A percentile compares a stretch with the other conserved stretches of the same genome.
These are phyloP conservation scores for Teratosphaeria gauchensis DNA, from an alignment of 2,329 filamentous ascomycete species.

Conservation along the genomic window DNA sequence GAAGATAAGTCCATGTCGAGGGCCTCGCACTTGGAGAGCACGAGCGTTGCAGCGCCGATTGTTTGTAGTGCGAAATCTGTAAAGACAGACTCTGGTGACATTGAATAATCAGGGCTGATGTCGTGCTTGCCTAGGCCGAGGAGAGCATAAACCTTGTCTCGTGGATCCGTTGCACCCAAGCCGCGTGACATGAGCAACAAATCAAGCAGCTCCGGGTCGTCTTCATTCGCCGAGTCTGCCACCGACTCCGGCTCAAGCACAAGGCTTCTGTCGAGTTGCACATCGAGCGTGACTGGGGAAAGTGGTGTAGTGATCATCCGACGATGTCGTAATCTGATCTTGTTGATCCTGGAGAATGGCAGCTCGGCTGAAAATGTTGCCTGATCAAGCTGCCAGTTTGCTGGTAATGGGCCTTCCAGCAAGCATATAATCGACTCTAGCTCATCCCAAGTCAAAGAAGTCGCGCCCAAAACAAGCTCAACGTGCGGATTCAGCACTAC, in stretches of 20 bases:
- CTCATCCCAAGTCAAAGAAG: conserved; percentile 18
- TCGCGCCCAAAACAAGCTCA: conserved; percentile 18
- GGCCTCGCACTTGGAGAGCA: conserved; percentile 1
- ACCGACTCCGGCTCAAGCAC: neutral
- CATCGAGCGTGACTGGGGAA: neutral
- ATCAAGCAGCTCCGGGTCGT: conserved; percentile 20
- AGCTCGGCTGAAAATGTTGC: conserved; percentile 19
- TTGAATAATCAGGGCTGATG: conserved; percentile 17
- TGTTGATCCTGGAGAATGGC: conserved; percentile 23
- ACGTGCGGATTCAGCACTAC: conserved; percentile 22
- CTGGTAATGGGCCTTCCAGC: conserved; percentile 17
- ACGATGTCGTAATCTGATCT: conserved; percentile 19
- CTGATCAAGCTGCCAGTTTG: conserved; percentile 17
- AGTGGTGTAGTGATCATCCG: conserved; percentile 3
- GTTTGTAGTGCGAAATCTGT: conserved; percentile 21
- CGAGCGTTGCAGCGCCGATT: conserved; percentile 14
- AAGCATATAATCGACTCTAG: conserved; percentile 17
- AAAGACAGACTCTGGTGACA: conserved; percentile 17
- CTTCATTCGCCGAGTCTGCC: neutral
- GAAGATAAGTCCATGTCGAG: conserved; percentile 5
- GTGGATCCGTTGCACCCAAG: conserved; percentile 19
- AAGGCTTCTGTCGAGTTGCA: neutral
- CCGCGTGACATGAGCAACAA: conserved; percentile 22
- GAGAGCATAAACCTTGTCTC: conserved; percentile 22
- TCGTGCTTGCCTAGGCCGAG: conserved; percentile 20